phyloP scores from a whole-genome alignment of 306 rosid species.

The Vicia sativa region DNA sequence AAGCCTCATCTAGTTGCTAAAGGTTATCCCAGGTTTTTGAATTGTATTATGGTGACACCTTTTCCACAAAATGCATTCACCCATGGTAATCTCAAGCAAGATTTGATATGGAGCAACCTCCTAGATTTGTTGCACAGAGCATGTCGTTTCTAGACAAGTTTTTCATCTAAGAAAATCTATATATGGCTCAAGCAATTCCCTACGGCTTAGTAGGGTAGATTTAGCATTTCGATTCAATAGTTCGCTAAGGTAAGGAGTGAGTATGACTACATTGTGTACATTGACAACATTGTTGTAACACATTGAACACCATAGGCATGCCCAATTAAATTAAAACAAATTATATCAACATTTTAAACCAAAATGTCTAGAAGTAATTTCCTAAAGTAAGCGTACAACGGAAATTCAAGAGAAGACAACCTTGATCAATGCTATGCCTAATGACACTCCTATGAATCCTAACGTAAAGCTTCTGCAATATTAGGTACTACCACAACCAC shows the following conservation, averaged over 20 bases:
- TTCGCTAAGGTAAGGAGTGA: not conserved
- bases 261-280: not conserved
- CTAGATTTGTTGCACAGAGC: not conserved
- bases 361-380: no score
- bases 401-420: conserved; percentile 7
- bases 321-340: not conserved
- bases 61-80: not conserved
- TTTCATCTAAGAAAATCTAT: not conserved
- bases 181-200: not conserved
- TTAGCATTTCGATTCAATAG: not conserved
- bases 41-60: not conserved
- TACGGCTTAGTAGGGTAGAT: not conserved
- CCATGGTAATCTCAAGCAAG: not conserved
- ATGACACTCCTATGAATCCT: not conserved
- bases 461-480: not conserved
- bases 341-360: no score
- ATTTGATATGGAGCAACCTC: not conserved
- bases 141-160: not conserved
- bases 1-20: not conserved
- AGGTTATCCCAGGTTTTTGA: conserved; percentile 3
- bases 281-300: not conserved
- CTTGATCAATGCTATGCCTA: conserved; percentile 10
- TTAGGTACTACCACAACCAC: not conserved
- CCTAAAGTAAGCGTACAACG: not conserved
- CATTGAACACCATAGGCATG: not conserved